These are phyloP conservation scores for Aspergillus candidus DNA, from an alignment of 2,329 filamentous ascomycete genomes.

Conservation along the genomic window DNA sequence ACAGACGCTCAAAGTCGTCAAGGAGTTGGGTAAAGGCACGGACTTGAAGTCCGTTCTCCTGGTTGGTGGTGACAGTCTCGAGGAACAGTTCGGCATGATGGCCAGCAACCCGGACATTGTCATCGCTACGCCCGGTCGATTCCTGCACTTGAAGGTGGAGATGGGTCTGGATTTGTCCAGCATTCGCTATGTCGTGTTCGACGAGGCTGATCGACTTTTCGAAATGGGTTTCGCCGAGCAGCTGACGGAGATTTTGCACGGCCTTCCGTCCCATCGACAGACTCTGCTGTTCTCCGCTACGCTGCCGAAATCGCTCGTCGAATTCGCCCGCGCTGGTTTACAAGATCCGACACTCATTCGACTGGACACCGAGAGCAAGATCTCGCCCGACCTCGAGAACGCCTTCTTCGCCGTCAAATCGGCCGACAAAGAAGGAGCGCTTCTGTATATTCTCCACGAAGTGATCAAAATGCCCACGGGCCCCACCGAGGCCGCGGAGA, in stretches of 20 bases:
- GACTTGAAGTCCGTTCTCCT: constrained; percentile 85
- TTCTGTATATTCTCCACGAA: constrained; percentile 83
- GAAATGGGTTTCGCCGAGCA: constrained; percentile 98
- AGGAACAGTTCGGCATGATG: constrained; percentile 93
- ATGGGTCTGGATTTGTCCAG: constrained; percentile 90
- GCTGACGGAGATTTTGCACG: constrained; percentile 85
- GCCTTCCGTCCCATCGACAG: constrained; percentile 75
- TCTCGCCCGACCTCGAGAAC: constrained; percentile 91
- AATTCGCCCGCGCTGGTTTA: constrained; percentile 88
- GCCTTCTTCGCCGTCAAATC: constrained; percentile 93
- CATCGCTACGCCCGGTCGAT: constrained; percentile 93
- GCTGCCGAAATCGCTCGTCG: constrained; percentile 85
- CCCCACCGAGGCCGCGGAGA: constrained; percentile 48
- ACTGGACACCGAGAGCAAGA: constrained; percentile 88
- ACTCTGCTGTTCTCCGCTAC: constrained; percentile 95
- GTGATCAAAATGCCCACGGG: constrained; percentile 85
- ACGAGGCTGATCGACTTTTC: constrained; percentile 93
- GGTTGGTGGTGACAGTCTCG: constrained; percentile 89
- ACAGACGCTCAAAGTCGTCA: constrained; percentile 93
- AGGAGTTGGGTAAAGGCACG: constrained; percentile 84
- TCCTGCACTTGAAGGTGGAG: constrained; percentile 93
- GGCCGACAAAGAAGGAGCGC: constrained; percentile 85
- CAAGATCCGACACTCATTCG: constrained; percentile 88
- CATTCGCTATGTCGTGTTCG: constrained; percentile 90
- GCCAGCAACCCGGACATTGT: constrained; percentile 92